These are phyloP conservation scores for Penicillium argentinense DNA, from an alignment of 495 filamentous ascomycete genomes.

Conservation along the genomic window DNA sequence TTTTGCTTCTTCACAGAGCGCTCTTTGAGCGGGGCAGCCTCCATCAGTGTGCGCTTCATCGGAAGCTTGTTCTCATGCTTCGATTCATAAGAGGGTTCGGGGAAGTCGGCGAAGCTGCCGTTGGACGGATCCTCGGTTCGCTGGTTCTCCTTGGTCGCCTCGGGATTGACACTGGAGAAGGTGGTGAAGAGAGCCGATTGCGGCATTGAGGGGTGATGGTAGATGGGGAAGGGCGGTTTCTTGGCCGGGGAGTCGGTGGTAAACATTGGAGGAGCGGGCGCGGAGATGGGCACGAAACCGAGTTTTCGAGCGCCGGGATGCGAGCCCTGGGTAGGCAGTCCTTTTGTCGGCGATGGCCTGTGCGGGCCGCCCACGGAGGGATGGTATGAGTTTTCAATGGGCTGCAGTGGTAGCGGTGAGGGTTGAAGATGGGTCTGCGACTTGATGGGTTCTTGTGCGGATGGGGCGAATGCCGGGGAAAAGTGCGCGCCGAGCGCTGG, in stretches of 20 bases:
- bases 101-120: constrained; percentile 54
- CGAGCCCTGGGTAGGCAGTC: constrained; percentile 42
- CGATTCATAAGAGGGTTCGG: constrained; percentile 56
- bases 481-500: constrained; percentile 59
- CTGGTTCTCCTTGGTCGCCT: constrained; percentile 66
- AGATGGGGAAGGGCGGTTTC: constrained; percentile 58
- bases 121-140: constrained; percentile 45
- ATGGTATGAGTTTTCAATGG: constrained; percentile 50
- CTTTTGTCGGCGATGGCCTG: constrained; percentile 61
- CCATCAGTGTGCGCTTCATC: constrained; percentile 67
- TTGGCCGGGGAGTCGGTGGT: constrained; percentile 86
- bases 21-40: constrained; percentile 74
- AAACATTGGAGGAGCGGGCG: constrained; percentile 61
- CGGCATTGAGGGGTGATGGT: constrained; percentile 46
- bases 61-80: constrained; percentile 60
- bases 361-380: constrained; percentile 48
- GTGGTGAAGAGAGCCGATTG: constrained; percentile 67
- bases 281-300: constrained; percentile 65
- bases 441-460: constrained; percentile 51
- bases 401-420: constrained; percentile 51
- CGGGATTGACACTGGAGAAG: constrained; percentile 49
- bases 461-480: constrained; percentile 59
- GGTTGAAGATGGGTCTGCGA: constrained; percentile 43
- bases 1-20: constrained; percentile 63
- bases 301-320: constrained; percentile 37